phyloP scores from a whole-genome alignment of 208 protist genomes.

The Vickermania spadyakhi region DNA sequence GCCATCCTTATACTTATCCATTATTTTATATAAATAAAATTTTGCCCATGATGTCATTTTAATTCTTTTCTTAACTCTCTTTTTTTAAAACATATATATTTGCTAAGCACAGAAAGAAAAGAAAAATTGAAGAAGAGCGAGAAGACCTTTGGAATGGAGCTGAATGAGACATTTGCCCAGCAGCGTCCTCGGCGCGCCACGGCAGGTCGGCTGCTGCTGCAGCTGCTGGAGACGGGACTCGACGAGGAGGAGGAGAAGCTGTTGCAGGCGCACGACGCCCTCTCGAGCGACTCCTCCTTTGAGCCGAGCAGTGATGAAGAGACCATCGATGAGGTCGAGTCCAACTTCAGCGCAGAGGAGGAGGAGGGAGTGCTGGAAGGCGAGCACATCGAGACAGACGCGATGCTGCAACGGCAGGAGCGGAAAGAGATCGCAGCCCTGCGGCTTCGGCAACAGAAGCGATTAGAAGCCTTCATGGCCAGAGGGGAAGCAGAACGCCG shows the following conservation, averaged over 20 bases:
- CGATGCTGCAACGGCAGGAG: conserved; percentile 32
- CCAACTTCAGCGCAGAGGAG: conserved; percentile 71
- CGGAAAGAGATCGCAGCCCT: conserved; percentile 24
- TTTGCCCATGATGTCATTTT: conserved; percentile 5
- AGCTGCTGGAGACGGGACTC: conserved; percentile 57
- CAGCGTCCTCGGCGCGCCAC: conserved; percentile 41
- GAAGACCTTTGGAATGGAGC: too few relatives aligned
- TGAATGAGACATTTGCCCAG: too few relatives aligned
- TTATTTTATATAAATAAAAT: background rate
- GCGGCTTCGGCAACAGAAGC: conserved; percentile 15
- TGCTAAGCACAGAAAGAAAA: conserved; percentile 2
- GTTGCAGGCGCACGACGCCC: conserved; percentile 32
- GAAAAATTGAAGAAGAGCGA: conserved; percentile 33
- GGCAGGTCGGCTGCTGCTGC: conserved; percentile 41
- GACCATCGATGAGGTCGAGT: conserved; percentile 51
- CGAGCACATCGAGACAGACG: conserved; percentile 35
- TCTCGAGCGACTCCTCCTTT: conserved; percentile 53
- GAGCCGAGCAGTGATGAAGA: conserved; percentile 42
- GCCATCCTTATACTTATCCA: background rate
- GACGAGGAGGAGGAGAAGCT: conserved; percentile 57
- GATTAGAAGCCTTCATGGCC: conserved; percentile 7
- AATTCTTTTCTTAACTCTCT: background rate
- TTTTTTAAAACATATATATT: background rate
- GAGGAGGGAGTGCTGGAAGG: conserved; percentile 22
- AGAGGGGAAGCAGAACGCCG: background rate